phyloP scores from a whole-genome alignment of 2,329 filamentous ascomycete genomes.

The Pseudogymnoascus verrucosus region DNA sequence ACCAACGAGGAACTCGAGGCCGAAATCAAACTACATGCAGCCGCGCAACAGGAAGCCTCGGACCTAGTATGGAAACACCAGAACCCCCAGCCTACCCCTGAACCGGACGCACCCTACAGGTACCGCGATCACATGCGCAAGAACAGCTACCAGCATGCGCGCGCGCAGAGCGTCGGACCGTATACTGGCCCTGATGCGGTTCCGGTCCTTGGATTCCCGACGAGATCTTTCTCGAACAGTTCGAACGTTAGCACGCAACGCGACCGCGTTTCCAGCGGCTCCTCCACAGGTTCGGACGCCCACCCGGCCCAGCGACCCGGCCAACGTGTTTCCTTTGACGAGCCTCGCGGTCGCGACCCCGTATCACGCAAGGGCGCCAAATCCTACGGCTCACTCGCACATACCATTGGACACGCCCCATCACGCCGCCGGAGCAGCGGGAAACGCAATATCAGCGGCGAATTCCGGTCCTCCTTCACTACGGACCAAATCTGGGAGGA shows the following conservation, averaged over 20 bases:
- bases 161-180: slow-evolving; percentile 49
- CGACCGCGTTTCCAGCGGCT: slow-evolving; percentile 28
- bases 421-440: slow-evolving; percentile 55
- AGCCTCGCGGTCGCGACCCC: neutral
- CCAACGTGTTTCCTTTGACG: neutral
- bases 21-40: slow-evolving; percentile 55
- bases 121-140: slow-evolving; percentile 64
- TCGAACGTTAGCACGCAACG: slow-evolving; percentile 31
- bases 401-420: slow-evolving; percentile 32
- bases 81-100: slow-evolving; percentile 41
- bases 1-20: slow-evolving; percentile 37
- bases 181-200: slow-evolving; percentile 38
- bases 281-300: slow-evolving; percentile 8
- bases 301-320: neutral
- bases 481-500: slow-evolving; percentile 87
- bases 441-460: slow-evolving; percentile 63
- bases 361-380: neutral
- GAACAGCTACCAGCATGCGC: slow-evolving; percentile 62
- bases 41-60: slow-evolving; percentile 68
- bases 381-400: slow-evolving; percentile 37
- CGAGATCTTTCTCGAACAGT: slow-evolving; percentile 25
- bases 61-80: slow-evolving; percentile 73
- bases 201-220: neutral
- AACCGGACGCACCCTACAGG: slow-evolving; percentile 54
- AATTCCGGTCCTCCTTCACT: slow-evolving; percentile 56